A percentile compares a stretch with the other conserved stretches of the same genome.
phyloP scores from a whole-genome alignment of 2,329 filamentous ascomycete genomes.

The Neonectria sp. region DNA sequence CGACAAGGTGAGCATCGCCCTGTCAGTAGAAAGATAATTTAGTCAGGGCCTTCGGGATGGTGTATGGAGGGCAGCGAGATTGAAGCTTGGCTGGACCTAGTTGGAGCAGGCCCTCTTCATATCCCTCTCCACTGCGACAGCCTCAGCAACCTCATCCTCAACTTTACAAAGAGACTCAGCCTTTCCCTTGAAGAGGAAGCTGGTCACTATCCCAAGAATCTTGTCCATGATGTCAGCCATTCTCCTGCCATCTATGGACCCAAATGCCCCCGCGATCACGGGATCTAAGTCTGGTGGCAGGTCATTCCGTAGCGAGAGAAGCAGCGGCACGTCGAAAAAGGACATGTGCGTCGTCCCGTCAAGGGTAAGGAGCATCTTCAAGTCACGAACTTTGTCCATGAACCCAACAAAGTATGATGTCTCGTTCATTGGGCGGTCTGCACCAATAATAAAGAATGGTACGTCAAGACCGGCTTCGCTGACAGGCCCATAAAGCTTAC shows the following conservation, averaged over 20 bases:
- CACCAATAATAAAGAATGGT: slow-evolving; percentile 38
- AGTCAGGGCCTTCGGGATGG: neutral
- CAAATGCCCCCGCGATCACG: neutral
- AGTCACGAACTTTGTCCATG: slow-evolving; percentile 23
- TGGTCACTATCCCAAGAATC: slow-evolving; percentile 21
- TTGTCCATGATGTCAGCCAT: slow-evolving; percentile 10
- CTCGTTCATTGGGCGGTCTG: slow-evolving; percentile 9
- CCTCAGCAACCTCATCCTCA: slow-evolving; percentile 20
- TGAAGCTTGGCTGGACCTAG: neutral
- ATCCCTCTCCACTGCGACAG: slow-evolving; percentile 17
- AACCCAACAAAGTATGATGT: slow-evolving; percentile 11
- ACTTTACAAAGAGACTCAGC: slow-evolving; percentile 9
- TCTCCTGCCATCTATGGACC: slow-evolving; percentile 19
- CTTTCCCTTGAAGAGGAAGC: slow-evolving; percentile 21
- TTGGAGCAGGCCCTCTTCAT: slow-evolving; percentile 8
- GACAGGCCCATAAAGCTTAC: slow-evolving; percentile 45
- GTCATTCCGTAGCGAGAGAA: slow-evolving; percentile 31
- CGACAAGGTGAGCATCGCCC: neutral
- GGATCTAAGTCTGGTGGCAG: slow-evolving; percentile 8
- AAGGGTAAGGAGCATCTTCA: slow-evolving; percentile 24
- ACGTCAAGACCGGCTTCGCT: slow-evolving; percentile 36
- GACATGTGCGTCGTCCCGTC: slow-evolving; percentile 26
- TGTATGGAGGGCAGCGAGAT: neutral
- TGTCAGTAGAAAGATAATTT: neutral
- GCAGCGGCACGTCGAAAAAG: slow-evolving; percentile 28